Percentiles rank a stretch among this genome's conserved stretches.
These are phyloP conservation scores for Acanthamoeba lenticulata DNA, from an alignment of 208 protist species.

Conservation along the genomic window DNA sequence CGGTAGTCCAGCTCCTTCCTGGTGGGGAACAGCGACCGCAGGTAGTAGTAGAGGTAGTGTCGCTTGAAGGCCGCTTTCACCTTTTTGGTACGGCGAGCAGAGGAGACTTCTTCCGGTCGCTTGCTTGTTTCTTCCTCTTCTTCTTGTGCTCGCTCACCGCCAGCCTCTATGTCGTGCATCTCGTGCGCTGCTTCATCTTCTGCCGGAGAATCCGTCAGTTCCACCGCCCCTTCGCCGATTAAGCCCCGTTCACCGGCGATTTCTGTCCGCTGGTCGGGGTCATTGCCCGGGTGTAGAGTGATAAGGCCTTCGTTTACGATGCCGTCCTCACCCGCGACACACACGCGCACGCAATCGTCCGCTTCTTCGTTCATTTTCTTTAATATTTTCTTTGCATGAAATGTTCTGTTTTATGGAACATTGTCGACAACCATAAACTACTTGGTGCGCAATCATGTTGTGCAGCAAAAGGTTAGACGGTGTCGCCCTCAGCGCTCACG, in stretches of 20 bases:
- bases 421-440: too few relatives aligned
- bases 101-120: too few relatives aligned
- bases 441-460: too few relatives aligned
- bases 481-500: too few relatives aligned
- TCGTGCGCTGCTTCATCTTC: not conserved
- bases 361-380: too few relatives aligned
- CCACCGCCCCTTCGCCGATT: not conserved
- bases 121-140: not conserved
- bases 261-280: not conserved
- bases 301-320: not conserved
- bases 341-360: not conserved
- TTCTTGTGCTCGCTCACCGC: not conserved
- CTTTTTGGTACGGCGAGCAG: too few relatives aligned
- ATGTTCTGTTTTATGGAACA: too few relatives aligned
- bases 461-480: too few relatives aligned
- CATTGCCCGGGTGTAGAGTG: not conserved
- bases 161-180: not conserved
- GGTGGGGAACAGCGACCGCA: conserved; percentile 29
- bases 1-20: conserved; percentile 17
- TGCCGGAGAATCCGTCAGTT: too few relatives aligned
- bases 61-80: not conserved
- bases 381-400: too few relatives aligned
- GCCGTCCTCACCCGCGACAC: not conserved
- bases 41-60: conserved; percentile 28
- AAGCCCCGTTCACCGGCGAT: not conserved